Evolutionary conservation across 1,139 yeast species (phyloP).

Genomic region (Sugiyamaella sp.): DNA sequence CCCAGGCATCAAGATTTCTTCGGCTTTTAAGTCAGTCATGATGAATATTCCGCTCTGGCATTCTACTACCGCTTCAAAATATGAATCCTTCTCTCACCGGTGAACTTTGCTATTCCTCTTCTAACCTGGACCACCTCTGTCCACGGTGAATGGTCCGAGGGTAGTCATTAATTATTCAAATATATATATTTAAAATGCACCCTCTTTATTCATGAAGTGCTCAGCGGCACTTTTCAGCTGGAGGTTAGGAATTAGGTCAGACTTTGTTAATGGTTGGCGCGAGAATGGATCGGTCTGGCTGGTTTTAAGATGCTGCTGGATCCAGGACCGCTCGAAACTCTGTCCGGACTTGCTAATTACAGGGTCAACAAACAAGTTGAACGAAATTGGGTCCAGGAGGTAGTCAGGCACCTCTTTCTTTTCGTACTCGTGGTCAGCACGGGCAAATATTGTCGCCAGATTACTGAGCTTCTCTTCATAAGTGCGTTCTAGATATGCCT

Average conservation of each 20-base stretch:
- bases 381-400: constrained; percentile 53
- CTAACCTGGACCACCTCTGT: no score
- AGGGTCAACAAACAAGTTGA: constrained; percentile 50
- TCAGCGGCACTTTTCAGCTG: constrained; percentile 49
- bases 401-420: constrained; percentile 48
- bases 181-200: constrained; percentile 20
- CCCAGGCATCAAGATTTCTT: no score
- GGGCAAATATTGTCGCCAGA: constrained; percentile 38
- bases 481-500: constrained; percentile 34
- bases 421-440: constrained; percentile 33
- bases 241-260: constrained; percentile 51
- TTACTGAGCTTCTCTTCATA: constrained; percentile 38
- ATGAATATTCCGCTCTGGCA: no score
- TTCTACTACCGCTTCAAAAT: no score
- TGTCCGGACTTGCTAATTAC: constrained; percentile 56
- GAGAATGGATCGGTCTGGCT: constrained; percentile 50
- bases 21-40: no score
- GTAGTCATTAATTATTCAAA: no score
- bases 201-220: constrained; percentile 28
- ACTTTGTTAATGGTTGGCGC: constrained; percentile 45
- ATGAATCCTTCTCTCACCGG: no score
- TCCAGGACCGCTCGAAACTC: constrained; percentile 50
- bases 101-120: no score
- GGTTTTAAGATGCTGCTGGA: constrained; percentile 46
- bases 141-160: no score